Base-by-base conservation (phyloP, 2,329 filamentous ascomycete species). In the Aspergillus fumigatiaffinis region DNA sequence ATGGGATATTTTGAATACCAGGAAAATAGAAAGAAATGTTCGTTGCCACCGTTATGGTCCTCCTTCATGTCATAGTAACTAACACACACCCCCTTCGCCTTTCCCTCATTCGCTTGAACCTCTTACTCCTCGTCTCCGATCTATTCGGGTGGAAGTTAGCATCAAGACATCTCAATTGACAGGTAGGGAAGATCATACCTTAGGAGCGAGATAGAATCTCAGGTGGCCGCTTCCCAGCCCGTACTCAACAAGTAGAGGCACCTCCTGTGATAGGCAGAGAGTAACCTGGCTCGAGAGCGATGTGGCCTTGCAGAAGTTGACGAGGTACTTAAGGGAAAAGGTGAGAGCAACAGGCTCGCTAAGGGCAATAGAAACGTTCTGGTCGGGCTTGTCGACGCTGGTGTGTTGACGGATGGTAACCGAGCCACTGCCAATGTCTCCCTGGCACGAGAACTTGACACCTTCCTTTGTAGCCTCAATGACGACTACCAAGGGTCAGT, bases 251-350 rank as follows among this genome's bases (percentile, higher is more conserved):
- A 97, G 82, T 65, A 99, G 86, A 28, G 94, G 94, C 52, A 99
- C 93, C 79, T 99, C 94, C 77, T 92, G 92, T 53, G 93, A 97
- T 66, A 99, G 84, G 79, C 90, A 96, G 68, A 99, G 87, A 80
- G 90, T 94, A 77, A 99, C 95, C 65, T 84, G 83, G 66, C 77
- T 80, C 42, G 92, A 93, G 60, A 99, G 82, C 53, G 86, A 87
- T 62, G 91, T 89, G 35, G 95, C 95, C 82, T 99, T 99, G 89
- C 94, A 97, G 82, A 99, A 99, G 85, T 97, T 97, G 83, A 96
- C 91, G 3, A 99, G 88, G 80, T 99, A 99, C 82, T 99, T 99
- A 70, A 99, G 89, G 35, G 94, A 97, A 82, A 99, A 99, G 51
- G 93, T 97, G 62, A 99, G 85, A 38, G 90, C 84, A 60, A 99